A percentile compares a stretch with the other conserved stretches of the same genome.
These are phyloP conservation scores for Ustilago nuda DNA, from an alignment of 1,284 basidiomycete genomes.

Conservation along the genomic window DNA sequence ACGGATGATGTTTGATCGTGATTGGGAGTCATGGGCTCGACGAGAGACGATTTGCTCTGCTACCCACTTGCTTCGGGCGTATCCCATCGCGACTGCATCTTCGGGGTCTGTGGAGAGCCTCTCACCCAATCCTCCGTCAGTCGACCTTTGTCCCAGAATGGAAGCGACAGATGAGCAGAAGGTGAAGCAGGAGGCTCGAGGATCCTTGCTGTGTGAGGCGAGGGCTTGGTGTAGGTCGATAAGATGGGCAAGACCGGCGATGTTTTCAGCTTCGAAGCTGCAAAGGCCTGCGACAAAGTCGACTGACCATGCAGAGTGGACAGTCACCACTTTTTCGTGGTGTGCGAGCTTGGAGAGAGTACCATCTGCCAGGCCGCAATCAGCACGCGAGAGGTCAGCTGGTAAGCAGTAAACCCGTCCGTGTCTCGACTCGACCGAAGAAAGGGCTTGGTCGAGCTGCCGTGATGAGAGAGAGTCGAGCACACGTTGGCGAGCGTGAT, in stretches of 20 bases:
- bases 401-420: slow-evolving; percentile 29
- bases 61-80: slow-evolving; percentile 73
- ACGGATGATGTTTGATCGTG: slow-evolving; percentile 26
- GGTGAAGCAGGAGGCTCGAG: slow-evolving; percentile 69
- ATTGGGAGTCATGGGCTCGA: background rate
- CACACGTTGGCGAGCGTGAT: slow-evolving; percentile 70
- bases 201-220: slow-evolving; percentile 68
- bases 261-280: slow-evolving; percentile 51
- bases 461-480: slow-evolving; percentile 66
- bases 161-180: slow-evolving; percentile 70
- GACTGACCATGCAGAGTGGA: slow-evolving; percentile 61
- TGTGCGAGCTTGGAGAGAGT: background rate
- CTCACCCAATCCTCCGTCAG: background rate
- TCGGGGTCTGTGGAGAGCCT: background rate
- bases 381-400: slow-evolving; percentile 31
- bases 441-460: slow-evolving; percentile 46
- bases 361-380: slow-evolving; percentile 12
- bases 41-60: slow-evolving; percentile 74
- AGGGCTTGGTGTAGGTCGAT: slow-evolving; percentile 61
- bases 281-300: slow-evolving; percentile 53
- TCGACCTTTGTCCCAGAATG: background rate
- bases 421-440: slow-evolving; percentile 21
- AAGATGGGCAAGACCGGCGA: slow-evolving; percentile 30
- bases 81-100: slow-evolving; percentile 39
- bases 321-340: slow-evolving; percentile 14